phyloP scores from a whole-genome alignment of 768 basidiomycete genomes.

The Russula sp. region DNA sequence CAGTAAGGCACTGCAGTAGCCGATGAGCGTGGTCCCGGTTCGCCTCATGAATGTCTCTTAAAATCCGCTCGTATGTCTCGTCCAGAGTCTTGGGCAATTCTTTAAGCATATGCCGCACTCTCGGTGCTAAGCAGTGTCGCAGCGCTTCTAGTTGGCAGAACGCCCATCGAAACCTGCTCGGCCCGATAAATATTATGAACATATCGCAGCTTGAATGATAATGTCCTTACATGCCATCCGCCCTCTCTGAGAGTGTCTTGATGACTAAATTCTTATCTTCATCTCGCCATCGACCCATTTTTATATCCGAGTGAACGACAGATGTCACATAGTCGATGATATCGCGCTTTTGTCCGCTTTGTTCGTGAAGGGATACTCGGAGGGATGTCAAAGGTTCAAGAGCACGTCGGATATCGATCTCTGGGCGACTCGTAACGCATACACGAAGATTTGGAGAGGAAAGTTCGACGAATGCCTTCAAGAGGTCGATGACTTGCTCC shows the following conservation, averaged over 20 bases:
- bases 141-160: slow-evolving; percentile 1
- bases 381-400: neutral
- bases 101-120: neutral
- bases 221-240: neutral
- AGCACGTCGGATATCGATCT: neutral
- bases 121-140: neutral
- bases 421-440: slow-evolving; percentile 4
- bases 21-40: slow-evolving; percentile 5
- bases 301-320: neutral
- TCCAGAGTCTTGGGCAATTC: slow-evolving; percentile 2
- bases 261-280: neutral
- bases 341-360: slow-evolving; percentile 6
- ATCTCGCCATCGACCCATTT: neutral
- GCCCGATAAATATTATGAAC: neutral
- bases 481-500: neutral
- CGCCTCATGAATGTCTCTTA: slow-evolving; percentile 1
- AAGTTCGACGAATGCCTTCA: neutral
- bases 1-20: neutral
- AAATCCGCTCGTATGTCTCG: slow-evolving; percentile 3
- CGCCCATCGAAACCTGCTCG: neutral
- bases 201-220: too few relatives aligned
- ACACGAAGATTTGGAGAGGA: neutral
- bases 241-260: slow-evolving; percentile 4
- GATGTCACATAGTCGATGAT: neutral
- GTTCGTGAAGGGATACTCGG: neutral